phyloP scores from a whole-genome alignment of 805 yeast genomes.

The Jamesozyma lodderae region DNA sequence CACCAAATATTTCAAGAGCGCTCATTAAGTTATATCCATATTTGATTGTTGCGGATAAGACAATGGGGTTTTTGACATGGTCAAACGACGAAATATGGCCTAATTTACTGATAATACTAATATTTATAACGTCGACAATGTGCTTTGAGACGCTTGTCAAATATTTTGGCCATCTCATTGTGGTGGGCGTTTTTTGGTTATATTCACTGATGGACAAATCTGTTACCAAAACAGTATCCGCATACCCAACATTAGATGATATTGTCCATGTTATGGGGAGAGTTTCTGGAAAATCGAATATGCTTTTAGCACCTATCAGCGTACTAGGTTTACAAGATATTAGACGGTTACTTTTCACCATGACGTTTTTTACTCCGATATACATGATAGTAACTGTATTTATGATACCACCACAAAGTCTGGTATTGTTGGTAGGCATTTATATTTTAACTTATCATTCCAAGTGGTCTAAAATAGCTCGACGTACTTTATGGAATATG shows the following conservation, averaged over 20 bases:
- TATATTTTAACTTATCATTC: constrained; percentile 76
- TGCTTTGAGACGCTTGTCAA: constrained; percentile 70
- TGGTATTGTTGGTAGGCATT: constrained; percentile 49
- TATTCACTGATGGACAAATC: constrained; percentile 50
- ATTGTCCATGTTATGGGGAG: constrained; percentile 70
- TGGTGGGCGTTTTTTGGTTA: constrained; percentile 50
- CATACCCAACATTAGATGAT: constrained; percentile 78
- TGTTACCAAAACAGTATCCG: constrained; percentile 50
- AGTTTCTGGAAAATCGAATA: constrained; percentile 65
- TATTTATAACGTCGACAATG: constrained; percentile 50
- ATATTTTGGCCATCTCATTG: constrained; percentile 74
- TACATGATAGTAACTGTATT: constrained; percentile 63
- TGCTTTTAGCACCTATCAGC: constrained; percentile 68
- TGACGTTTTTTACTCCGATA: constrained; percentile 75
- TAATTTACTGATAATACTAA: constrained; percentile 32
- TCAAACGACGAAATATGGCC: constrained; percentile 77
- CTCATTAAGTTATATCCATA: constrained; percentile 79
- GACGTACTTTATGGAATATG: constrained; percentile 77
- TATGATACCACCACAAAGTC: constrained; percentile 57
- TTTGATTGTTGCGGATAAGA: constrained; percentile 58
- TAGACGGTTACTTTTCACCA: constrained; percentile 71
- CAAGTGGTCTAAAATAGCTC: constrained; percentile 64
- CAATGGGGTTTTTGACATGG: constrained; percentile 78
- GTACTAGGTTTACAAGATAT: constrained; percentile 69
- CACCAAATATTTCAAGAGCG: constrained; percentile 81